Evolutionary conservation across 2,329 filamentous ascomycete genomes (phyloP).

Genomic region (Aureobasidium melanogenum): DNA sequence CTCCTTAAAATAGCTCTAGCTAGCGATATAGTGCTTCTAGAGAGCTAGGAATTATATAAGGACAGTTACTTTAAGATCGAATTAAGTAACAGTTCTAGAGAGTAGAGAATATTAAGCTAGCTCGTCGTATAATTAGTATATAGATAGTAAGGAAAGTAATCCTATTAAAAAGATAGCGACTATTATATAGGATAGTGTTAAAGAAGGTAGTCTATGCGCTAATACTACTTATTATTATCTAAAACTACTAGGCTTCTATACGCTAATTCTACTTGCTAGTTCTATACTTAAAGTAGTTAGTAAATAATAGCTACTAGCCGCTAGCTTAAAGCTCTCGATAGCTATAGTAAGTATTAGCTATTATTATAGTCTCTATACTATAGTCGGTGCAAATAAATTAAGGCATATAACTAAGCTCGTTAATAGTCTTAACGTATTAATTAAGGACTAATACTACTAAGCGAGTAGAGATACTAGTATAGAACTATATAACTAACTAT

Average conservation of each 20-base stretch:
- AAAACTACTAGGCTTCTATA: neutral
- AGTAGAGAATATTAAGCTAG: neutral
- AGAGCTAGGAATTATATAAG: neutral
- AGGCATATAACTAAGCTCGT: neutral
- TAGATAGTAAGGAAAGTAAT: no score
- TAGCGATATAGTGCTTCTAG: neutral
- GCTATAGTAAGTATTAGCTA: neutral
- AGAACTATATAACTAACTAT: neutral
- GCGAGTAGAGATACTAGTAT: neutral
- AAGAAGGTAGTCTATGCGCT: neutral
- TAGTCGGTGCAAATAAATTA: neutral
- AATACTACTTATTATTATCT: neutral
- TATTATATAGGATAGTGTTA: neutral
- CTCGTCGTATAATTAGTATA: neutral
- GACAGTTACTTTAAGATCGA: neutral
- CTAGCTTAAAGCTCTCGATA: neutral
- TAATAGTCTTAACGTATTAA: neutral
- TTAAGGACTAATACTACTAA: neutral
- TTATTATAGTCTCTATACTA: neutral
- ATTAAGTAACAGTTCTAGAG: neutral
- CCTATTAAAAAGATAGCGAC: no score
- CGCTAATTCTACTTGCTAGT: neutral
- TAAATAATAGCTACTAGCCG: neutral
- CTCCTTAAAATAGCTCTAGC: neutral
- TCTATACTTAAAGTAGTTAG: neutral